Base-by-base conservation (phyloP, 257 asterid genomes). In the Verbascum thapsus region DNA sequence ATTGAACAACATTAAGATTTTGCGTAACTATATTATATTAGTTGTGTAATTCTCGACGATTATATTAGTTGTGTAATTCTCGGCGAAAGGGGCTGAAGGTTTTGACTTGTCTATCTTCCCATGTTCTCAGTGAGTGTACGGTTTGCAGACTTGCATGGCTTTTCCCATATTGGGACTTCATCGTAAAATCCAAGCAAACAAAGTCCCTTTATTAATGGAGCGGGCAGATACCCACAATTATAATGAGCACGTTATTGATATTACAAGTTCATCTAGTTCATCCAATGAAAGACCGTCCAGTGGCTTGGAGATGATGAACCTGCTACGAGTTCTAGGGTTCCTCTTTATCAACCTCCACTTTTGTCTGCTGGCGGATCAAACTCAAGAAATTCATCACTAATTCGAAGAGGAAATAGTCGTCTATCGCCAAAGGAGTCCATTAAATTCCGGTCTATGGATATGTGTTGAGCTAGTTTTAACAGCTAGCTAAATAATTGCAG, bases 361-460 rank as follows among this genome's bases (percentile, higher is more conserved):
- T 70, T 87, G 63, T 15, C 90, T 66, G 61, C 82, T 34, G 80
- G 76, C 59, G 85, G 79, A 54, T 72, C 87, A 64, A 86, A 77
- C 78, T 32, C 86, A 16, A 80, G 90, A 67, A 87, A 45, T 69
- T 63, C 95, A 39, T 80, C 96, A 34, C 69, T 87, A 51, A 61
- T 53, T 67, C 86, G 86, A 57, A 80, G 96, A 74, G 86, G 88
- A 72, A 87, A 67, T 71, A 78, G 79, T 10, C 95, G 81, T 15
- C 64, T n/a, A 70, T 66, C 86, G 88, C 57, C 87, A 79, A 65
- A 82, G 97, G 73, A 92, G 95, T 74, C 96, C 96, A 7, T 59
- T 92, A 45, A 89, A 89, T 69, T 85, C 99, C 48, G 88, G 72
- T 53, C 47, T 87, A 44, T 92, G 99, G 99, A 89, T 89, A 74